A percentile compares a stretch with the other conserved stretches of the same genome.
These are phyloP conservation scores for Solanum neorickii DNA, from an alignment of 257 asterid species.

Conservation along the genomic window DNA sequence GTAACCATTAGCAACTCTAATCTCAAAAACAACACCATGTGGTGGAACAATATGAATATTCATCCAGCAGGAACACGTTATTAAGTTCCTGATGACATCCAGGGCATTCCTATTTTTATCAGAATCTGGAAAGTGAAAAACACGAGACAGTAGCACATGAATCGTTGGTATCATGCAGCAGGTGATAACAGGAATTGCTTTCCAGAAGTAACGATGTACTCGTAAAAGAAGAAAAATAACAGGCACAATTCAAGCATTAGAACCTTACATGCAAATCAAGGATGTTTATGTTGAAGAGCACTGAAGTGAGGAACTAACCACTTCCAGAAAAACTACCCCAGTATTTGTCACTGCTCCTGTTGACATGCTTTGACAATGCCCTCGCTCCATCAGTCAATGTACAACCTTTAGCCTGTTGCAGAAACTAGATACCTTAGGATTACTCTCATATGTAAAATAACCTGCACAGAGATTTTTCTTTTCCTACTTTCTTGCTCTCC, in stretches of 20 bases:
- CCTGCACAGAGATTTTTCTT: not conserved
- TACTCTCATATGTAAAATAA: not conserved
- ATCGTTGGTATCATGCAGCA: not conserved
- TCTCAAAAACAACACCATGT: slow-evolving; percentile 57
- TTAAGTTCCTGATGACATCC: slow-evolving; percentile 29
- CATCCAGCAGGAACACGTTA: slow-evolving; percentile 50
- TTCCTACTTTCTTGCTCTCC: not conserved
- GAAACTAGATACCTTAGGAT: not conserved
- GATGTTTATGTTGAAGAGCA: not conserved
- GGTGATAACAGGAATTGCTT: not conserved
- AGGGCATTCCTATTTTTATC: slow-evolving; percentile 48
- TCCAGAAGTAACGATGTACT: not conserved
- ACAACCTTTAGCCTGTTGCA: slow-evolving; percentile 56
- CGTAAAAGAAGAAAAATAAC: not conserved
- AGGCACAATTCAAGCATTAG: not conserved
- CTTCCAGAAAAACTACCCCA: slow-evolving; percentile 68
- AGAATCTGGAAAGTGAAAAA: slow-evolving; percentile 29
- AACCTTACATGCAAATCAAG: not conserved
- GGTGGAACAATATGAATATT: slow-evolving; percentile 65
- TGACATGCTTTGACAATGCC: slow-evolving; percentile 69
- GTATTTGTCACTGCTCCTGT: slow-evolving; percentile 53
- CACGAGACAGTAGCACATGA: not conserved
- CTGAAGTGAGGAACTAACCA: slow-evolving; percentile 41
- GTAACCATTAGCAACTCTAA: slow-evolving; percentile 52
- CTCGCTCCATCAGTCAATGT: slow-evolving; percentile 72